Conservation (phyloP, 257 asterid genomes). For the Solanum pimpinellifolium region DNA sequence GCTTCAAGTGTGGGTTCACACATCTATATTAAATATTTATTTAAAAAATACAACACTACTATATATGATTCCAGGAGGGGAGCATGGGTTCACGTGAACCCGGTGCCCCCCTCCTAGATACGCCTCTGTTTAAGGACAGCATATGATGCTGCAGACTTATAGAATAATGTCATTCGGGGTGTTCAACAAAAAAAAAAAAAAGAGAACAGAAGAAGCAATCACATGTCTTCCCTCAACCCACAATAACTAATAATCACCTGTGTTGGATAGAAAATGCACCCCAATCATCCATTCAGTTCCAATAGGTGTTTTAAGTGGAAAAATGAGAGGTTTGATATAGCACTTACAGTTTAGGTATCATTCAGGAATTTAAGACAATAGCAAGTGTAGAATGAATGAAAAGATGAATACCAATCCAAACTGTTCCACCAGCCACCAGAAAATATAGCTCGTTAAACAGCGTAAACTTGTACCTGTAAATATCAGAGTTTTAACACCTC, state of each 20-base stretch:
- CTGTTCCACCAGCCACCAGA: constrained; percentile 97
- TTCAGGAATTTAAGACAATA: neutral
- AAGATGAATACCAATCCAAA: constrained; percentile 76
- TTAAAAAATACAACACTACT: no score
- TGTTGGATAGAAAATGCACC: neutral
- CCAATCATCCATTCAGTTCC: neutral
- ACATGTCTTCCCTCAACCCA: neutral
- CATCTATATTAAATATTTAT: no score
- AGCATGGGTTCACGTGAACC: no score
- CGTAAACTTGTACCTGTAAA: constrained; percentile 92
- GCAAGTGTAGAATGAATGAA: constrained; percentile 2
- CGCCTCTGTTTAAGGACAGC: no score
- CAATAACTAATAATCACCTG: neutral
- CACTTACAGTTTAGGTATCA: neutral
- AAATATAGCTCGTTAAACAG: constrained; percentile 95
- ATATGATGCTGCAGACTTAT: neutral
- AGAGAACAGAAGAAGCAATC: neutral
- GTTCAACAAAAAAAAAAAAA: neutral
- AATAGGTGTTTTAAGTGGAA: neutral
- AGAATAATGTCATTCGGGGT: neutral
- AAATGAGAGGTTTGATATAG: neutral
- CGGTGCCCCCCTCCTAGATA: no score
- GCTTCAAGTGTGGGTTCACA: no score
- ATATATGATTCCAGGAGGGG: no score
- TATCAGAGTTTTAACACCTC: neutral